Percentiles rank a stretch among this genome's conserved stretches.
These are phyloP conservation scores for Fusarium albosuccineum DNA, from an alignment of 2,329 filamentous ascomycete species.

Conservation along the genomic window DNA sequence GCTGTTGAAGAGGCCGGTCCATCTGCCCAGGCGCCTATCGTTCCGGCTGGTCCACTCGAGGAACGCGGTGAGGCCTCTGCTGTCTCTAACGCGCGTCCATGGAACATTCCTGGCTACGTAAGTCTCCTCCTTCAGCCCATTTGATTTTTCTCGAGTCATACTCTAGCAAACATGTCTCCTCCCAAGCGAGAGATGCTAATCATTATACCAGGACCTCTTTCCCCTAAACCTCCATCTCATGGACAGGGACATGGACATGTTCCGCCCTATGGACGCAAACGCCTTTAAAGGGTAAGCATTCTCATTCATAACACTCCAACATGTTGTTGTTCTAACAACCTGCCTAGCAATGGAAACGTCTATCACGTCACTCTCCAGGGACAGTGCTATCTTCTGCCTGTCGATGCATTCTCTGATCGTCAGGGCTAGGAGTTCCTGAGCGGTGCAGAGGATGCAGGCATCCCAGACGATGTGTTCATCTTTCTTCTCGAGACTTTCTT, in stretches of 20 bases:
- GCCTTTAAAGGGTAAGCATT: too few relatives aligned
- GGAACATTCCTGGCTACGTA: constrained; percentile 17
- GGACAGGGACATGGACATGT: too few relatives aligned
- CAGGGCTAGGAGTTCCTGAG: constrained; percentile 26
- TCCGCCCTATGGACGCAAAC: too few relatives aligned
- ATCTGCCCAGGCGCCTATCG: neutral
- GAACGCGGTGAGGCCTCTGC: neutral
- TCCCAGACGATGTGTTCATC: constrained; percentile 35
- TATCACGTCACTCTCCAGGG: neutral
- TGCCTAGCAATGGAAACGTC: neutral
- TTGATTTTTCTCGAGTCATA: too few relatives aligned
- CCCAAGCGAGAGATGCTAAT: neutral
- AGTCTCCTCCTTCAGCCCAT: neutral
- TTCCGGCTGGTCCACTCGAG: neutral
- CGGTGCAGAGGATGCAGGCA: neutral
- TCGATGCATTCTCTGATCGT: constrained; percentile 6
- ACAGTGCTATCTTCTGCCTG: constrained; percentile 4
- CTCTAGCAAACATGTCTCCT: neutral
- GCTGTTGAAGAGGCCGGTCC: neutral
- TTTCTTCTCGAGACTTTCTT: constrained; percentile 37
- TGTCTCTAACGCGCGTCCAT: neutral
- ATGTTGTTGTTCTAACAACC: too few relatives aligned
- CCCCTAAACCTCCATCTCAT: neutral
- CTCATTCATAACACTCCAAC: too few relatives aligned
- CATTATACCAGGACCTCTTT: constrained; percentile 12